Base-by-base conservation (phyloP, 495 filamentous ascomycete genomes). In the Astrothelium subdiscretum region DNA sequence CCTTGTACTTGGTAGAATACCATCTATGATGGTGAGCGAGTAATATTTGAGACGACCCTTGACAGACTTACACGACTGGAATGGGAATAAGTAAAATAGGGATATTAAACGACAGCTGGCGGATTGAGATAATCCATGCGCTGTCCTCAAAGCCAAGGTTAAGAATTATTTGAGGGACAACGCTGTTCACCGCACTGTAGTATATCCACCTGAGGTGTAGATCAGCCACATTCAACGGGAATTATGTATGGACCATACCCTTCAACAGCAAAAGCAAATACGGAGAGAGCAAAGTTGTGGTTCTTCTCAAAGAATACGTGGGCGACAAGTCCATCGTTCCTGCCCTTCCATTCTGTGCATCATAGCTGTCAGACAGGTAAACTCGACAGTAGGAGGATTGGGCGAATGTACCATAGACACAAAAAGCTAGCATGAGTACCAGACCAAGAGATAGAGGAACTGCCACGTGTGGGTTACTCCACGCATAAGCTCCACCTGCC, bases 241-340 rank as follows among this genome's bases (percentile, higher is more conserved):
- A 43, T 43, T 32, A 3, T 12, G 42, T 42, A 57, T 67, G n/a
- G 24, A 18, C 13, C 26, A 3, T 59, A 38, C 64, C 78, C 79
- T 71, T 84, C 80, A 32, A 82, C 79, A 3, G 76, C 80, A 64
- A 80, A 81, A 18, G 79, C 79, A 65, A 81, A 82, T 31, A 76
- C 69, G 0, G 81, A 75, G 29, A 81, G 74, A 0, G 72, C 72
- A 59, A 83, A 83, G 63, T 83, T 83, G 22, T 75, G 75, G 31
- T 79, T 77, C 26, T 73, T 66, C 32, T 67, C 67, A 70, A 83
- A 83, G 73, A 81, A 83, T 51, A 81, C 72, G 66, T 83, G 79
- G 0, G 79, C 79, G 0, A 82, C 71, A 18, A 83, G 73, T 2
- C 79, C 80, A 59, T 82, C 79, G 26, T 68, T 66, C 64, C 79